Percentiles rank a stretch among this genome's conserved stretches.
Conservation (phyloP, 2,329 filamentous ascomycete species). For the Colletotrichum sidae region DNA sequence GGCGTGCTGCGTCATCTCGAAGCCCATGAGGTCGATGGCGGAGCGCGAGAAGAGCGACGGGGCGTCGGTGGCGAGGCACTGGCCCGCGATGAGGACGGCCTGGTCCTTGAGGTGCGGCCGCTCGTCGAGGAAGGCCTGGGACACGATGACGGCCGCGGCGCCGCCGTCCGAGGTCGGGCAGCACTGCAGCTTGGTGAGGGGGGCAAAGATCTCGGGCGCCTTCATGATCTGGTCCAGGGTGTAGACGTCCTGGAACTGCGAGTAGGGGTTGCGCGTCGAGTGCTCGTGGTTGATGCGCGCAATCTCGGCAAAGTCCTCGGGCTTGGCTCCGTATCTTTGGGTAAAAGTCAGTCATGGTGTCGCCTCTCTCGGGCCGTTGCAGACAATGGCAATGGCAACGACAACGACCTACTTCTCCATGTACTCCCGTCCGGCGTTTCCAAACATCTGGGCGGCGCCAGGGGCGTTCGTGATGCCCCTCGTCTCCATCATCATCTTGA, state of each 20-base stretch:
- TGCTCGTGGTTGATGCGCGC: conserved; percentile 93
- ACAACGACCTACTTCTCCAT: conserved; percentile 80
- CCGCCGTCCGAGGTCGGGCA: conserved; percentile 95
- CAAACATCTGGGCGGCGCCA: conserved; percentile 92
- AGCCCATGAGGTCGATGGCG: conserved; percentile 90
- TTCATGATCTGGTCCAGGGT: conserved; percentile 84
- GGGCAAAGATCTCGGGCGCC: conserved; percentile 82
- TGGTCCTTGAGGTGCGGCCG: conserved; percentile 84
- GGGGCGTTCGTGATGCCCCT: conserved; percentile 85
- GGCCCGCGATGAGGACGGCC: conserved; percentile 90
- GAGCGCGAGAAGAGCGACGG: conserved; percentile 82
- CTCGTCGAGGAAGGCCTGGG: conserved; percentile 86
- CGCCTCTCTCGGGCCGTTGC: background rate
- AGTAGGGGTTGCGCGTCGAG: conserved; percentile 93
- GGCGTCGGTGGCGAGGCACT: conserved; percentile 87
- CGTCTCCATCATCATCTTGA: conserved; percentile 84
- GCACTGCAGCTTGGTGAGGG: conserved; percentile 97
- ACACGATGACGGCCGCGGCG: conserved; percentile 89
- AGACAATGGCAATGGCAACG: background rate
- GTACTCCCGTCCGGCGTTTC: conserved; percentile 92
- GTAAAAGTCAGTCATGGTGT: background rate
- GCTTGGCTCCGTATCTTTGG: conserved; percentile 79
- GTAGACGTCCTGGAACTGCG: conserved; percentile 96
- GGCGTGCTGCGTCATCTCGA: conserved; percentile 83
- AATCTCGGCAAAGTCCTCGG: conserved; percentile 94